Percentiles rank a stretch among this genome's conserved stretches.
Evolutionary conservation across 331 rosid species (phyloP).

Genomic region (Phaseolus coccineus): DNA sequence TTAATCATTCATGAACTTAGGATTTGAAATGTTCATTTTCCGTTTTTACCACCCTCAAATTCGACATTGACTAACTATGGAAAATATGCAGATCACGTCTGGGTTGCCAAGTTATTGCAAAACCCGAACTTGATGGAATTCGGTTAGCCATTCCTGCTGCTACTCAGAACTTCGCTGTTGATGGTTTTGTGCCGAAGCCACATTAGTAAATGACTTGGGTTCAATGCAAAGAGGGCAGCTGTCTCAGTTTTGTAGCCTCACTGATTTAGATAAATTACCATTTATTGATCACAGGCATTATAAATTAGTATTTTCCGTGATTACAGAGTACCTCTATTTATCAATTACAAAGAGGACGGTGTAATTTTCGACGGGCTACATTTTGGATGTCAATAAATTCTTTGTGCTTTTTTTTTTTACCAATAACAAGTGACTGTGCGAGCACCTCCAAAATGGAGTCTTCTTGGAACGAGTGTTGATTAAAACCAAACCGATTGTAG

Average conservation of each 20-base stretch:
- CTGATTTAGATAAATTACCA: constrained; percentile 35
- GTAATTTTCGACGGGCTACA: background rate
- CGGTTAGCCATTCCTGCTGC: constrained; percentile 91
- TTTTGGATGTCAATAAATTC: constrained; percentile 35
- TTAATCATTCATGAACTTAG: constrained; percentile 23
- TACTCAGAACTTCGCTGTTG: constrained; percentile 92
- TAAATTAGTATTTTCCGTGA: background rate
- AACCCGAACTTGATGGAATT: constrained; percentile 80
- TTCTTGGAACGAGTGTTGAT: background rate
- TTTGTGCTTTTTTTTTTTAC: constrained; percentile 5
- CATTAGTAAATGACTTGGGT: constrained; percentile 56
- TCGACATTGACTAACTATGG: constrained; percentile 39
- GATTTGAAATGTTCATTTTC: background rate
- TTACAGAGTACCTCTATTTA: constrained; percentile 25
- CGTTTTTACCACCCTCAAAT: background rate
- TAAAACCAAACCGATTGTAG: background rate
- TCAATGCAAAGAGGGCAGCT: constrained; percentile 23
- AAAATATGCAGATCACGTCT: constrained; percentile 59
- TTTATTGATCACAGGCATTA: constrained; percentile 35
- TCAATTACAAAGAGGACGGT: constrained; percentile 17
- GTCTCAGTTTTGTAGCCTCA: constrained; percentile 53
- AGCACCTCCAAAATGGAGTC: background rate
- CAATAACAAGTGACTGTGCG: background rate
- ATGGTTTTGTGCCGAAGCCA: constrained; percentile 89
- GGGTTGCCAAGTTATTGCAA: constrained; percentile 92